Conservation (phyloP, 176 grass and related monocot genomes). For the Chrysopogon serrulatus region DNA sequence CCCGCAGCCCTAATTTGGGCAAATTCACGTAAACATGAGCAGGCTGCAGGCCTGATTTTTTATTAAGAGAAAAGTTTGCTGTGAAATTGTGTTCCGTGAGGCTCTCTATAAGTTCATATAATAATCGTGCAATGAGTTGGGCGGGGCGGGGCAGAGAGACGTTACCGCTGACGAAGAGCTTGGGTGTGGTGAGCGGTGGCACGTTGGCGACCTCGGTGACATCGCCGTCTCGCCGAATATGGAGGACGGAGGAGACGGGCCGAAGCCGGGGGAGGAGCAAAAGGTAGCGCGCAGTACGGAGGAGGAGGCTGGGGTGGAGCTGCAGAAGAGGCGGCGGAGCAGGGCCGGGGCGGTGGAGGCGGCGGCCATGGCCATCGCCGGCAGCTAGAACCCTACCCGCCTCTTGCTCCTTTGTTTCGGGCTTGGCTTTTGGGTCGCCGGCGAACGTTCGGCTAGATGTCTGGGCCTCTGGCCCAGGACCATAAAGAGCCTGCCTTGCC, state of each 20-base stretch:
- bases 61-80: background rate
- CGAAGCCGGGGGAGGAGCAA: constrained; percentile 30
- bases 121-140: background rate
- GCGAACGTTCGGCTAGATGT: background rate
- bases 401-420: background rate
- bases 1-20: background rate
- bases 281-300: constrained; percentile 25
- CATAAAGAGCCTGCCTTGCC: too few relatives aligned
- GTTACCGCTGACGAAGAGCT: constrained; percentile 89
- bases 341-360: constrained; percentile 29
- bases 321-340: constrained; percentile 38
- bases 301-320: constrained; percentile 24
- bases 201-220: constrained; percentile 48
- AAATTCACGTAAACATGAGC: background rate
- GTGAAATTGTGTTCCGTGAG: background rate
- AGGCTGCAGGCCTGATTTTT: background rate
- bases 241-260: constrained; percentile 24
- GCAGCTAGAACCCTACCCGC: constrained; percentile 36
- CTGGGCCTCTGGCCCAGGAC: too few relatives aligned
- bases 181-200: constrained; percentile 75
- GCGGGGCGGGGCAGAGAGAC: background rate
- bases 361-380: constrained; percentile 47
- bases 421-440: background rate
- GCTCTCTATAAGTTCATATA: background rate
- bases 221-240: constrained; percentile 44